These are phyloP conservation scores for Backusella morwellensis DNA, from an alignment of 192 early-diverging fungal species.

Conservation along the genomic window DNA sequence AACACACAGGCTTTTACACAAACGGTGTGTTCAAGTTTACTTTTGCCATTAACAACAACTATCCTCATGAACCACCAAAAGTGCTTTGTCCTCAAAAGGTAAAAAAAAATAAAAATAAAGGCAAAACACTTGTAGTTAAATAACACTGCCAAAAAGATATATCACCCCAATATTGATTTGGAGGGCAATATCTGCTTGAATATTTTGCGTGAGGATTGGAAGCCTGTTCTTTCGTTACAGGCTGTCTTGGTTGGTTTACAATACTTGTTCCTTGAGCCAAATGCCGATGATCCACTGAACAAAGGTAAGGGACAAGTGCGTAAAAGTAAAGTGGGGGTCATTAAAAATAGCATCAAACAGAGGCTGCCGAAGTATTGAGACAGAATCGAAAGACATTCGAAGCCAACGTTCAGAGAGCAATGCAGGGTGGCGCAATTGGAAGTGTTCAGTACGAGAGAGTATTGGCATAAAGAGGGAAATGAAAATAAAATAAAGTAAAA, in stretches of 20 bases:
- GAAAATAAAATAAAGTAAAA: neutral
- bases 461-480: constrained; percentile 24
- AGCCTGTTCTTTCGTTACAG: constrained; percentile 94
- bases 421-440: constrained; percentile 74
- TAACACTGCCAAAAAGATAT: constrained; percentile 56
- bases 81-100: constrained; percentile 89
- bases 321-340: neutral
- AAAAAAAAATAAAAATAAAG: constrained; percentile 1
- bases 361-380: constrained; percentile 82
- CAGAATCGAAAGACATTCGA: constrained; percentile 70
- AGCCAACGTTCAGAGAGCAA: constrained; percentile 69
- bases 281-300: constrained; percentile 97
- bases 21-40: constrained; percentile 82
- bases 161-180: constrained; percentile 97
- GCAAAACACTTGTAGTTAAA: neutral
- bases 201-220: constrained; percentile 98
- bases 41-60: constrained; percentile 81
- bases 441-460: constrained; percentile 72
- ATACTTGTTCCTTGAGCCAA: constrained; percentile 91
- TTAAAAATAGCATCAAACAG: constrained; percentile 35
- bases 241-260: constrained; percentile 88
- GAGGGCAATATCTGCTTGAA: constrained; percentile 97
- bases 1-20: constrained; percentile 71
- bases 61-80: constrained; percentile 95
- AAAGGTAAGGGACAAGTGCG: constrained; percentile 54